A percentile compares a stretch with the other conserved stretches of the same genome.
Evolutionary conservation across 163 green algal genomes (phyloP).

Genomic region (Coccomyxa subellipsoidea): DNA sequence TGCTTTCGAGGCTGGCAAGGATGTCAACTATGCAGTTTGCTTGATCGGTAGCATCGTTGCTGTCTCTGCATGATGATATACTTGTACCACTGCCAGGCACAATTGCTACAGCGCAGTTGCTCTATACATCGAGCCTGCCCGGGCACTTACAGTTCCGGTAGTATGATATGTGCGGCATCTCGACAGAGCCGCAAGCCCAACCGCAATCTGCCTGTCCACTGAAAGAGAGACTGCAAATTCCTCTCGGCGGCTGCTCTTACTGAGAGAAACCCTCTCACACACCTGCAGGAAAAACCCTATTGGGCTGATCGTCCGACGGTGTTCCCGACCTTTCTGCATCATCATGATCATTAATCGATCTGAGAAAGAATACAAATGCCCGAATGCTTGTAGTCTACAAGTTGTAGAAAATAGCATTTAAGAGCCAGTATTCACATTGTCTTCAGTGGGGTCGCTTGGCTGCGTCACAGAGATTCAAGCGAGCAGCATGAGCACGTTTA

Average conservation of each 20-base stretch:
- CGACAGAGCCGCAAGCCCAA: conserved; percentile 18
- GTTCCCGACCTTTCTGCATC: too few species aligned
- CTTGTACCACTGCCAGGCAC: not conserved
- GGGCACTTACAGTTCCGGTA: conserved; percentile 69
- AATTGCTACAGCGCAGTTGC: not conserved
- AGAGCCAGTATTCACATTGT: too few species aligned
- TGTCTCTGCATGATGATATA: too few species aligned
- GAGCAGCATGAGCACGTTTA: not conserved
- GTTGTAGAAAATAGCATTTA: too few species aligned
- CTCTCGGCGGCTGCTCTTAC: not conserved
- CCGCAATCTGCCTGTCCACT: not conserved
- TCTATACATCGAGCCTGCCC: not conserved
- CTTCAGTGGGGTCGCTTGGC: too few species aligned
- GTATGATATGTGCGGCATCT: conserved; percentile 65
- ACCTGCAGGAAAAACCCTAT: not conserved
- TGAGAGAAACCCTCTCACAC: not conserved
- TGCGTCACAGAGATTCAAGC: too few species aligned
- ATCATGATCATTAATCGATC: too few species aligned
- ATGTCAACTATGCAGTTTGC: too few species aligned
- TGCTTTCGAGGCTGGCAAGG: not conserved
- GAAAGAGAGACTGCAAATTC: not conserved
- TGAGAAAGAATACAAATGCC: too few species aligned
- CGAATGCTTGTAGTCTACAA: too few species aligned
- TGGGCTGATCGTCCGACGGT: too few species aligned
- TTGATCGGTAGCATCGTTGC: too few species aligned